Evolutionary conservation across 2,329 filamentous ascomycete genomes (phyloP).

Genomic region (Blumeriella jaapii): DNA sequence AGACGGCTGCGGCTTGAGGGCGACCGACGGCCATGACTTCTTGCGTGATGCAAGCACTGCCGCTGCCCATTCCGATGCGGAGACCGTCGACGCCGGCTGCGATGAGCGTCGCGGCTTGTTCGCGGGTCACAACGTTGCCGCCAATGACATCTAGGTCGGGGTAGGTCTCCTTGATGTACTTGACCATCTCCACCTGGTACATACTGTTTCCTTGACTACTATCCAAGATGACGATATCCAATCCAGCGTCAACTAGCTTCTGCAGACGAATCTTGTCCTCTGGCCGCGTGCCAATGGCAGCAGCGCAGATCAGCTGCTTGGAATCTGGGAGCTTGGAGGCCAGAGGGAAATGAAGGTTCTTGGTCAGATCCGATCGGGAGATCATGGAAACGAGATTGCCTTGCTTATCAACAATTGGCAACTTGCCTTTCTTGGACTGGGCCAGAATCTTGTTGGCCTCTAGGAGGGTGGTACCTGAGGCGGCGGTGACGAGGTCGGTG

Average conservation of each 20-base stretch:
- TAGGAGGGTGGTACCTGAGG: conserved; percentile 65
- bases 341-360: conserved; percentile 94
- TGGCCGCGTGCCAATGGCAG: conserved; percentile 87
- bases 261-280: conserved; percentile 81
- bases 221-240: conserved; percentile 92
- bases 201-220: conserved; percentile 97
- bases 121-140: conserved; percentile 95
- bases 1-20: conserved; percentile 88
- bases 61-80: conserved; percentile 97
- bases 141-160: conserved; percentile 87
- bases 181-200: conserved; percentile 98
- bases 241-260: conserved; percentile 83
- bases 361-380: conserved; percentile 90
- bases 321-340: conserved; percentile 93
- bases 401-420: conserved; percentile 76
- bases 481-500: conserved; percentile 82
- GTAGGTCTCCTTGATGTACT: conserved; percentile 82
- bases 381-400: conserved; percentile 87
- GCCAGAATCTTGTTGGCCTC: conserved; percentile 91
- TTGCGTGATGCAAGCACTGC: conserved; percentile 96
- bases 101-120: conserved; percentile 87
- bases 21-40: conserved; percentile 99
- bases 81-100: conserved; percentile 91
- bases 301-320: conserved; percentile 93
- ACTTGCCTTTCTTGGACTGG: conserved; percentile 96